These are phyloP conservation scores for Phytophthora pistaciae DNA, from an alignment of 352 stramenopile genomes.

Conservation along the genomic window DNA sequence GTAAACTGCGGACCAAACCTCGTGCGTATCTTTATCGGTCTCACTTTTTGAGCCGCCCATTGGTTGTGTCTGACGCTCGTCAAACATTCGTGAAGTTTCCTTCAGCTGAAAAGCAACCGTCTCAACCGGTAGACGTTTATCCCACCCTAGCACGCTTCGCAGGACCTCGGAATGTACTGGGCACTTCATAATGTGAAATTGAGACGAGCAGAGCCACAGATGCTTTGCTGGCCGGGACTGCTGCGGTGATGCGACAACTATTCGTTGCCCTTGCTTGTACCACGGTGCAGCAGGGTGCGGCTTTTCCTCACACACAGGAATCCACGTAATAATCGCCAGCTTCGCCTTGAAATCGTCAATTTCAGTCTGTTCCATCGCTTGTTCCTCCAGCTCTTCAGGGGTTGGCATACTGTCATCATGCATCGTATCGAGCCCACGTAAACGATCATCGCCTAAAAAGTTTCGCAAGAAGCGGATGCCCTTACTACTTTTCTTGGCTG, in stretches of 20 bases:
- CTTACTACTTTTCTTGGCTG: constrained; percentile 63
- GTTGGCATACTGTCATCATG: constrained; percentile 3
- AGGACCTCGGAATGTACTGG: constrained; percentile 52
- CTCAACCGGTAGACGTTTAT: constrained; percentile 41
- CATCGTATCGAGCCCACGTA: constrained; percentile 8
- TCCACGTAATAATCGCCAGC: constrained; percentile 63
- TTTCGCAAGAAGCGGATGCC: constrained; percentile 64
- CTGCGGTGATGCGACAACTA: constrained; percentile 59
- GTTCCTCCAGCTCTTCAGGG: constrained; percentile 42
- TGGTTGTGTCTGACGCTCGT: constrained; percentile 1
- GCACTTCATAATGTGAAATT: constrained; percentile 69
- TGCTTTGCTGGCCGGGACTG: constrained; percentile 51
- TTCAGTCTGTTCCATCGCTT: constrained; percentile 47
- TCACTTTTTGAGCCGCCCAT: neutral
- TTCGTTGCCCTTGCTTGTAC: constrained; percentile 39
- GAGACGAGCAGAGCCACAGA: constrained; percentile 69
- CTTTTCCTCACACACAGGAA: constrained; percentile 57
- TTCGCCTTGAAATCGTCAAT: constrained; percentile 76
- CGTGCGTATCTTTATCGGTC: constrained; percentile 38
- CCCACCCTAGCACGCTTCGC: constrained; percentile 56
- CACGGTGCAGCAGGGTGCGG: constrained; percentile 49
- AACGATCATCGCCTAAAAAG: constrained; percentile 52
- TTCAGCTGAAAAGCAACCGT: constrained; percentile 63
- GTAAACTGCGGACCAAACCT: constrained; percentile 65
- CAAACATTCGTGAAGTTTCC: constrained; percentile 54